Evolutionary conservation across 805 yeast species (phyloP).

Genomic region (Zygoascus ofunaensis): DNA sequence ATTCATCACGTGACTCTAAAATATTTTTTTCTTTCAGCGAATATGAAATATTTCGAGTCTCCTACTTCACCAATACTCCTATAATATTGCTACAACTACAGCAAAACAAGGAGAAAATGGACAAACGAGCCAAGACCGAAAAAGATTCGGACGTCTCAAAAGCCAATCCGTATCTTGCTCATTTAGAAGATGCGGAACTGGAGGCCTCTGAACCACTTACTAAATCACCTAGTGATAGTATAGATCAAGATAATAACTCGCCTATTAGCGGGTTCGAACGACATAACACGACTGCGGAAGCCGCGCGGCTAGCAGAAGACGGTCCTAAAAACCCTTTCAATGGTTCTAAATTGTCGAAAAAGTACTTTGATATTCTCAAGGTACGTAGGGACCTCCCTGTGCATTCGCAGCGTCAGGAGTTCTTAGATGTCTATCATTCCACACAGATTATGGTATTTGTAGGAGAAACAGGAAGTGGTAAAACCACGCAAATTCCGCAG

Average conservation of each 20-base stretch:
- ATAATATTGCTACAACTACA: too few species aligned
- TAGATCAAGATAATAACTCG: not conserved
- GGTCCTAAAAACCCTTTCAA: conserved; percentile 71
- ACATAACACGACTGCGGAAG: conserved; percentile 28
- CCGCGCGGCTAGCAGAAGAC: conserved; percentile 30
- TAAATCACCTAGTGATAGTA: not conserved
- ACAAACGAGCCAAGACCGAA: conserved; percentile 11
- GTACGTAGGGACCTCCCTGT: conserved; percentile 85
- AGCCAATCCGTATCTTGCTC: conserved; percentile 27
- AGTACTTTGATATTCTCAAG: conserved; percentile 69
- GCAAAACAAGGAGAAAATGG: too few species aligned
- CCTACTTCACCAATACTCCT: too few species aligned
- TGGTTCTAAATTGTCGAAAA: conserved; percentile 49
- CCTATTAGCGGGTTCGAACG: conserved; percentile 13
- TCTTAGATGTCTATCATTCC: conserved; percentile 69
- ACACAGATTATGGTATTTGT: conserved; percentile 96
- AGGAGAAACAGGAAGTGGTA: conserved; percentile 99
- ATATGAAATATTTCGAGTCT: too few species aligned
- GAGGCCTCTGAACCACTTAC: conserved; percentile 4
- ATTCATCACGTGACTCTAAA: too few species aligned
- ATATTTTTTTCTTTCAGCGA: too few species aligned
- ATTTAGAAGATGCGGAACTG: conserved; percentile 17
- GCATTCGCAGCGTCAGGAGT: conserved; percentile 85
- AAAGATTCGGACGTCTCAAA: conserved; percentile 4
- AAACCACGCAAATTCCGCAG: conserved; percentile 96